Conservation (phyloP, 2,329 filamentous ascomycete species). For the Akanthomyces lecanii region DNA sequence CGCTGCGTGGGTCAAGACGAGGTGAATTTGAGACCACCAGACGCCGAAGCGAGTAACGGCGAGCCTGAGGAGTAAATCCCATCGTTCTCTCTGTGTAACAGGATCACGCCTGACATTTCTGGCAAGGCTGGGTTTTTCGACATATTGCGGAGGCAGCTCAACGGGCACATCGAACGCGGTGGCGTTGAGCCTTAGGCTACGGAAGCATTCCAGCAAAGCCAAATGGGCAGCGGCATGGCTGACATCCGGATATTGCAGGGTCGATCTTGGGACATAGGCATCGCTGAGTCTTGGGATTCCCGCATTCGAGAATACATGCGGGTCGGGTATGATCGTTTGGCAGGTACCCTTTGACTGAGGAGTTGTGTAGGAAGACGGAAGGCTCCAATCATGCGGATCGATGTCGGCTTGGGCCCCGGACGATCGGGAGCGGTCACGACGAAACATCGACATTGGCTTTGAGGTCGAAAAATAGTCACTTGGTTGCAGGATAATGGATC, state of each 20-base stretch:
- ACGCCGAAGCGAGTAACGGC: conserved; percentile 1
- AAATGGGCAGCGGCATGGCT: conserved; percentile 2
- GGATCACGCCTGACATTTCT: too few relatives aligned
- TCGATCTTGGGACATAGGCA: not conserved
- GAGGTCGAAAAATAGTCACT: not conserved
- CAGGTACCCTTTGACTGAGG: not conserved
- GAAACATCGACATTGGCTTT: not conserved
- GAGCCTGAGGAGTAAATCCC: not conserved
- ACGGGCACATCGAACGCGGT: not conserved
- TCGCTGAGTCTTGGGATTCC: not conserved
- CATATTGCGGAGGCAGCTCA: not conserved
- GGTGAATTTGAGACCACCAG: conserved; percentile 1
- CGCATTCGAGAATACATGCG: not conserved
- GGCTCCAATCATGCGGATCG: too few relatives aligned
- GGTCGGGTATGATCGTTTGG: not conserved
- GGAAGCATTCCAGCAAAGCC: conserved; percentile 3
- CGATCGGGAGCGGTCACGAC: not conserved
- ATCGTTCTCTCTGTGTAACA: not conserved
- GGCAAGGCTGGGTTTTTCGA: not conserved
- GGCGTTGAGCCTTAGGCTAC: not conserved
- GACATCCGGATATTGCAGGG: not conserved
- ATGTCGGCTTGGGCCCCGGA: not conserved
- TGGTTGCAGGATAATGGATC: not conserved
- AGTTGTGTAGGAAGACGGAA: too few relatives aligned
- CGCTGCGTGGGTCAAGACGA: conserved; percentile 4